Conservation (phyloP, 768 basidiomycete species). For the Suillus clintonianus region DNA sequence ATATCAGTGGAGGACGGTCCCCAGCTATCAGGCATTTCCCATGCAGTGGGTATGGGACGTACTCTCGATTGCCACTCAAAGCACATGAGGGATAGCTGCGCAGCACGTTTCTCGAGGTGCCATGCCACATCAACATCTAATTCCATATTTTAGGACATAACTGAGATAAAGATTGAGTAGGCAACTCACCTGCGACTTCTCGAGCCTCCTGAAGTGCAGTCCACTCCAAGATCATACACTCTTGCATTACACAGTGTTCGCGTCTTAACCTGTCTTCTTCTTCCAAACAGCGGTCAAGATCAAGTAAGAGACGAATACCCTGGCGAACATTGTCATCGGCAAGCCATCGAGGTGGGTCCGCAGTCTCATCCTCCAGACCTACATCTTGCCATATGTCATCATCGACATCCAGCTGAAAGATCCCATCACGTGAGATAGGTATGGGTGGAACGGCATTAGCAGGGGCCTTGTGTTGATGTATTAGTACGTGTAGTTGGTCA, state of each 20-base stretch:
- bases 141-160: neutral
- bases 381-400: slow-evolving; percentile 37
- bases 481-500: slow-evolving; percentile 18
- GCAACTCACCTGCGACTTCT: neutral
- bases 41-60: neutral
- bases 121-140: slow-evolving; percentile 1
- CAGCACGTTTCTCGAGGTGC: neutral
- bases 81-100: neutral
- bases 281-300: slow-evolving; percentile 10
- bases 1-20: neutral
- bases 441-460: slow-evolving; percentile 22
- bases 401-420: slow-evolving; percentile 37
- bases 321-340: slow-evolving; percentile 5
- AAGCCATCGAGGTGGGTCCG: slow-evolving; percentile 13
- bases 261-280: slow-evolving; percentile 8
- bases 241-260: slow-evolving; percentile 8
- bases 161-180: neutral
- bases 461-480: slow-evolving; percentile 23
- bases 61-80: slow-evolving; percentile 5
- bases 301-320: slow-evolving; percentile 9
- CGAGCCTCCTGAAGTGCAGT: neutral
- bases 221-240: slow-evolving; percentile 2
- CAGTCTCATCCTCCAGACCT: slow-evolving; percentile 26
- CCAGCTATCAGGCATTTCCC: slow-evolving; percentile 8
- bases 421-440: slow-evolving; percentile 17